Conservation (phyloP, 2,329 filamentous ascomycete genomes). For the Fusarium longipes region DNA sequence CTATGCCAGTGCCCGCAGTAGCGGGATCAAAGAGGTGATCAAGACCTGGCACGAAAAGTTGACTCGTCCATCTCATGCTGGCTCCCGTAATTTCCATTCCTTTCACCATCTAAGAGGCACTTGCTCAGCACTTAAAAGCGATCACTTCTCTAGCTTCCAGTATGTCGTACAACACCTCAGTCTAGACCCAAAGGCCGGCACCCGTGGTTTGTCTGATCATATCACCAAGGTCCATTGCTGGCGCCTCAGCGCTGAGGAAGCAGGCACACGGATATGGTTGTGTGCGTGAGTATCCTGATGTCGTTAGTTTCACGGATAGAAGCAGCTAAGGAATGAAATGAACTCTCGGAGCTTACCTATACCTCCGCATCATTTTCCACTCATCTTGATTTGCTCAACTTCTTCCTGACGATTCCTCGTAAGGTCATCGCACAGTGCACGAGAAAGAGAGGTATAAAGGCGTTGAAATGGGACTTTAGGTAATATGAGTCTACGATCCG, state of each 20-base stretch:
- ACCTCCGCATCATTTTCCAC: background rate
- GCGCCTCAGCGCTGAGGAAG: background rate
- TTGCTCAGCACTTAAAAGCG: background rate
- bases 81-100: slow-evolving; percentile 22
- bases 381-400: background rate
- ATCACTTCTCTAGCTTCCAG: background rate
- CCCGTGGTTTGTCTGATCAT: slow-evolving; percentile 3
- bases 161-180: slow-evolving; percentile 23
- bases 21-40: slow-evolving; percentile 6
- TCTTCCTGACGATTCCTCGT: background rate
- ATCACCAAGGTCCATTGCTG: background rate
- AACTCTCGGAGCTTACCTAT: background rate
- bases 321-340: slow-evolving; percentile 20
- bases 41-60: slow-evolving; percentile 10
- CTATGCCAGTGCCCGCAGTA: slow-evolving; percentile 29
- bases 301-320: slow-evolving; percentile 19
- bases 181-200: slow-evolving; percentile 15
- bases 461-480: background rate
- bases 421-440: background rate
- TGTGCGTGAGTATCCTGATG: slow-evolving; percentile 7
- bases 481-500: background rate
- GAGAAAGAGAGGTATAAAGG: background rate
- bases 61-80: slow-evolving; percentile 14
- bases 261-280: background rate
- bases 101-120: slow-evolving; percentile 1